A percentile compares a stretch with the other conserved stretches of the same genome.
phyloP scores from a whole-genome alignment of 2,329 filamentous ascomycete species.

The Gremmenia infestans region DNA sequence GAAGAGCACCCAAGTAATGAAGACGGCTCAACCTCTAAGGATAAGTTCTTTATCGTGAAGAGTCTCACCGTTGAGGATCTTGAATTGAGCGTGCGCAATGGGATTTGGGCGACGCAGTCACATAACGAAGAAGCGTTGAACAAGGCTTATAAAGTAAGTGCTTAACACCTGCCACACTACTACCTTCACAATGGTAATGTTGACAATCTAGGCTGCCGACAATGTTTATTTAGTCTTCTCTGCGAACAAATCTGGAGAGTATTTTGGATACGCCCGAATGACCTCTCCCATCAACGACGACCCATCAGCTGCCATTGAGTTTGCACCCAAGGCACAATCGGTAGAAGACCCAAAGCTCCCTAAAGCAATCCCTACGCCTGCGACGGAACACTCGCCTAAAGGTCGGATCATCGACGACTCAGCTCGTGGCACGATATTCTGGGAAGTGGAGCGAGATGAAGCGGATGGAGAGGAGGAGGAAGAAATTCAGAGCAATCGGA shows the following conservation, averaged over 20 bases:
- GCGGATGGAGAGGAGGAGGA: conserved; percentile 42
- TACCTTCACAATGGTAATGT: conserved; percentile 10
- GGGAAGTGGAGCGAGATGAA: conserved; percentile 72
- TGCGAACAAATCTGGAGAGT: conserved; percentile 95
- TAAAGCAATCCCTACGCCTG: conserved; percentile 73
- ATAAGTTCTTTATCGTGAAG: conserved; percentile 89
- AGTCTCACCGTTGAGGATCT: conserved; percentile 88
- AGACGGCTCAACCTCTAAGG: conserved; percentile 37
- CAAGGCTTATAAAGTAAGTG: conserved; percentile 69
- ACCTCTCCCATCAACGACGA: conserved; percentile 76
- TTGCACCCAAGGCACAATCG: conserved; percentile 59
- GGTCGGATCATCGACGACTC: conserved; percentile 91
- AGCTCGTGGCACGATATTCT: conserved; percentile 91
- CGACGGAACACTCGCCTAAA: conserved; percentile 71
- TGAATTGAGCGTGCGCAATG: conserved; percentile 79
- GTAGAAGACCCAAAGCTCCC: conserved; percentile 61
- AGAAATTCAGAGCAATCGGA: conserved; percentile 33
- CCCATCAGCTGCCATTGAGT: conserved; percentile 61
- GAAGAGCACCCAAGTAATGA: conserved; percentile 5
- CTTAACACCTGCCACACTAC: not conserved
- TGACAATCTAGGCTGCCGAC: conserved; percentile 58
- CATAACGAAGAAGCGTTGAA: conserved; percentile 88
- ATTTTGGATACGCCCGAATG: conserved; percentile 94
- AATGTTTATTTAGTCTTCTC: conserved; percentile 92
- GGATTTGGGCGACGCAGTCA: conserved; percentile 89